A percentile compares a stretch with the other conserved stretches of the same genome.
Evolutionary conservation across 768 basidiomycete genomes (phyloP).

Genomic region (Trametes coccinea): DNA sequence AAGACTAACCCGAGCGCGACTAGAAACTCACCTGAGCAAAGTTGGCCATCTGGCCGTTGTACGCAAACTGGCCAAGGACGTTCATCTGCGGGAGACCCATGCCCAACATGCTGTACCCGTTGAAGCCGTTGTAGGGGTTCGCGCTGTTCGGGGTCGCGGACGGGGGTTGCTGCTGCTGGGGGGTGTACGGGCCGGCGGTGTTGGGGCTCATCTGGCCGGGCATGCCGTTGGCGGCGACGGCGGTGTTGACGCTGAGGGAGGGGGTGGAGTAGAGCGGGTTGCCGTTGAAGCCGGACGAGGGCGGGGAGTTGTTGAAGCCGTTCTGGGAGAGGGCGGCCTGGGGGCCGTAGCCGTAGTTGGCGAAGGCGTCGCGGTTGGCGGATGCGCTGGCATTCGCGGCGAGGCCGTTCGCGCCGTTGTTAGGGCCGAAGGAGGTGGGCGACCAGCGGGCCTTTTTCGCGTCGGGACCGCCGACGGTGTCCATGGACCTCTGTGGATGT

Average conservation of each 20-base stretch:
- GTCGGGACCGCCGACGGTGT: slow-evolving; percentile 77
- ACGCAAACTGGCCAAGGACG: slow-evolving; percentile 72
- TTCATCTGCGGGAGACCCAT: slow-evolving; percentile 79
- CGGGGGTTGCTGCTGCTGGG: slow-evolving; percentile 41
- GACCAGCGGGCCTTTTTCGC: slow-evolving; percentile 92
- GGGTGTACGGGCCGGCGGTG: slow-evolving; percentile 54
- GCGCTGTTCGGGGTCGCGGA: slow-evolving; percentile 42
- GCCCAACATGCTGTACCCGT: slow-evolving; percentile 74
- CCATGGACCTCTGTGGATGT: slow-evolving; percentile 76
- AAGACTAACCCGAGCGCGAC: neutral
- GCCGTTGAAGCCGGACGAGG: slow-evolving; percentile 48
- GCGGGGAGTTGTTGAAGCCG: slow-evolving; percentile 50
- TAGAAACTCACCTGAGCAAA: slow-evolving; percentile 55
- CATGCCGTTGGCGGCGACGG: slow-evolving; percentile 48
- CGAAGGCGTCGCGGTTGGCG: slow-evolving; percentile 67
- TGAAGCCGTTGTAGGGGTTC: slow-evolving; percentile 56
- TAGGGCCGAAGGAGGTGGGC: slow-evolving; percentile 52
- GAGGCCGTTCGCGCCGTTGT: slow-evolving; percentile 39
- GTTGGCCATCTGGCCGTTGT: slow-evolving; percentile 67
- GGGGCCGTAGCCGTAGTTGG: slow-evolving; percentile 86
- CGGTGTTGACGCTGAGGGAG: slow-evolving; percentile 67
- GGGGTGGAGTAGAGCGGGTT: slow-evolving; percentile 75
- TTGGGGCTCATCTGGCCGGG: slow-evolving; percentile 71
- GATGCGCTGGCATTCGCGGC: slow-evolving; percentile 43
- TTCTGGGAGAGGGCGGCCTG: slow-evolving; percentile 55